Percentiles rank a stretch among this genome's conserved stretches.
Conservation (phyloP, 257 asterid species). For the Solanum paucissectum region DNA sequence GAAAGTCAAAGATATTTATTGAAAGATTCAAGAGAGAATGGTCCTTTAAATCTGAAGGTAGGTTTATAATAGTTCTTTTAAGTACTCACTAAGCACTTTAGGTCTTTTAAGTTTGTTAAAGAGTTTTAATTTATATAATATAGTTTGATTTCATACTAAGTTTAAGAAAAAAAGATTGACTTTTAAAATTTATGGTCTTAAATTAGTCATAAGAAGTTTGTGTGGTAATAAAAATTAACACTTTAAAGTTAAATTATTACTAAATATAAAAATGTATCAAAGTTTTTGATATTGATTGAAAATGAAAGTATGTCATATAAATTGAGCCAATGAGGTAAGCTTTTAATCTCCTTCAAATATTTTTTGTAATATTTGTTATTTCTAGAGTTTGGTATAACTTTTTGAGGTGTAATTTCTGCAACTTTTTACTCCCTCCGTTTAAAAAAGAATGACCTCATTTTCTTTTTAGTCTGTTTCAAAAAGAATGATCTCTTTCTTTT, state of each 20-base stretch:
- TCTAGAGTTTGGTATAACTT: background rate
- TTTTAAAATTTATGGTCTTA: too few species aligned
- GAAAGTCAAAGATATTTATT: background rate
- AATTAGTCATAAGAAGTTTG: too few species aligned
- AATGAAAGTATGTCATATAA: too few species aligned
- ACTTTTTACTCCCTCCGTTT: background rate
- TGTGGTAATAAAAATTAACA: too few species aligned
- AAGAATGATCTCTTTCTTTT: accelerated
- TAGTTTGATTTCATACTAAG: too few species aligned
- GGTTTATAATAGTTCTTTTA: background rate
- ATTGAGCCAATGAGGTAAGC: background rate
- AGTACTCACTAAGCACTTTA: background rate
- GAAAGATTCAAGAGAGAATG: background rate
- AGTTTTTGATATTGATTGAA: too few species aligned
- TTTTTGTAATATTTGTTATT: background rate
- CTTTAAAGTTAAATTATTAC: too few species aligned
- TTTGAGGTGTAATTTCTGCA: background rate
- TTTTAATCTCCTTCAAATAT: background rate
- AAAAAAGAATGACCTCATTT: too few species aligned
- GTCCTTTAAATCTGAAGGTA: background rate
- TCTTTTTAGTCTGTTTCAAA: background rate
- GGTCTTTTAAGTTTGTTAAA: background rate
- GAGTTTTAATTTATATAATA: background rate
- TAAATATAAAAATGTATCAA: too few species aligned
- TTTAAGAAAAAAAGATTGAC: accelerated